Conservation (phyloP, 148 eudicot species). For the Chenopodium formosanum region DNA sequence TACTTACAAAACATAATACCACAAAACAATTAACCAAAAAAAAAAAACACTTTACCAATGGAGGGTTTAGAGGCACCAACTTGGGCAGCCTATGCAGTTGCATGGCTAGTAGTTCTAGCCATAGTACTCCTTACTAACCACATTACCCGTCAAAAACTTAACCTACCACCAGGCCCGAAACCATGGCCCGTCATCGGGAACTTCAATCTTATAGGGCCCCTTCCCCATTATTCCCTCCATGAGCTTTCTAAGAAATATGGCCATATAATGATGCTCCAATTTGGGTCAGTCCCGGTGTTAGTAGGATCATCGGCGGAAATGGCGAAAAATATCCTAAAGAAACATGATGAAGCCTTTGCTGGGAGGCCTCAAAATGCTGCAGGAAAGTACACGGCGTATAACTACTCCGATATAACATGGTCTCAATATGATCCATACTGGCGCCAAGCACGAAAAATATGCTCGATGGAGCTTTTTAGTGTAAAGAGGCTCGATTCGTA, state of each 20-base stretch:
- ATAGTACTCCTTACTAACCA: constrained; percentile 33
- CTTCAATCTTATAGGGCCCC: constrained; percentile 74
- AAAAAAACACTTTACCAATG: constrained; percentile 14
- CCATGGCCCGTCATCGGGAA: constrained; percentile 93
- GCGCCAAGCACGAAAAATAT: background rate
- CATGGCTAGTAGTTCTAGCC: constrained; percentile 34
- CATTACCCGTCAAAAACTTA: constrained; percentile 36
- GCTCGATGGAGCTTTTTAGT: background rate
- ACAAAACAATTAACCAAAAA: too few species aligned
- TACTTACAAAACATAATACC: too few species aligned
- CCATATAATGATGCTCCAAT: constrained; percentile 61
- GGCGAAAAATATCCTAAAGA: constrained; percentile 55
- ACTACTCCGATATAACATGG: background rate
- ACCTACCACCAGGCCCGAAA: constrained; percentile 81
- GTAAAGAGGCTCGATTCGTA: background rate
- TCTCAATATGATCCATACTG: background rate
- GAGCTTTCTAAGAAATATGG: constrained; percentile 62
- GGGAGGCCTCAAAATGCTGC: constrained; percentile 69
- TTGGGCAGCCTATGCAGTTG: constrained; percentile 19
- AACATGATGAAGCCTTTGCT: background rate
- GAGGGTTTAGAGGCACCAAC: constrained; percentile 25
- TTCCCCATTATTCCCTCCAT: constrained; percentile 75
- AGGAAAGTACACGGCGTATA: constrained; percentile 61
- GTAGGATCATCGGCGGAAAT: constrained; percentile 73
- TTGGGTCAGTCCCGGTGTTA: constrained; percentile 61